These are phyloP conservation scores for Durio zibethinus DNA, from an alignment of 345 rosid genomes.

Conservation along the genomic window DNA sequence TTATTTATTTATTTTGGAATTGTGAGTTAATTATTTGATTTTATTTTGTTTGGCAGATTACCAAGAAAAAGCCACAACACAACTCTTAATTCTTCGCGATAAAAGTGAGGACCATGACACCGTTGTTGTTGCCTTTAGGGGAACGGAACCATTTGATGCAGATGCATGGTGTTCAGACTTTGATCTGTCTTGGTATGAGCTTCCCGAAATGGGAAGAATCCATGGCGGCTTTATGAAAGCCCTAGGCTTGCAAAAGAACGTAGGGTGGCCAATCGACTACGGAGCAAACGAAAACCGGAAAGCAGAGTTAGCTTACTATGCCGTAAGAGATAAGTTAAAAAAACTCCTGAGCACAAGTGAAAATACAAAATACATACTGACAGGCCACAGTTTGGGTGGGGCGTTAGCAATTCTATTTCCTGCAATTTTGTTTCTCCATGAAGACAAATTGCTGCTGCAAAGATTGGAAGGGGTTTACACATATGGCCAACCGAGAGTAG, in stretches of 20 bases:
- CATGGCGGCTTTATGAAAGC: slow-evolving; percentile 83
- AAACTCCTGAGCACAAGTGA: slow-evolving; percentile 29
- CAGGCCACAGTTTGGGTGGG: slow-evolving; percentile 82
- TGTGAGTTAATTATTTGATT: not conserved
- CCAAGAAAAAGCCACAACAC: slow-evolving; percentile 57
- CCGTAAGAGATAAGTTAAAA: slow-evolving; percentile 47
- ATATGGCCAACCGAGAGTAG: slow-evolving; percentile 84
- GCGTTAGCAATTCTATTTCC: slow-evolving; percentile 69
- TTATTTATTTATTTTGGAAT: not conserved
- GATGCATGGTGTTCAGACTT: slow-evolving; percentile 72
- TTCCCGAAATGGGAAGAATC: slow-evolving; percentile 53
- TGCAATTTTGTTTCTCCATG: slow-evolving; percentile 46
- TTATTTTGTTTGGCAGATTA: slow-evolving; percentile 33
- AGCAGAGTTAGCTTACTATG: slow-evolving; percentile 52
- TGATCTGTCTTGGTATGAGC: slow-evolving; percentile 72
- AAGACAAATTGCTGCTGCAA: slow-evolving; percentile 46
- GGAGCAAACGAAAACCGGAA: slow-evolving; percentile 13
- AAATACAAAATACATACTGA: slow-evolving; percentile 36
- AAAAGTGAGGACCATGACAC: slow-evolving; percentile 34
- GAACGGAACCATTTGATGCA: slow-evolving; percentile 60
- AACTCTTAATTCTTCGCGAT: slow-evolving; percentile 47
- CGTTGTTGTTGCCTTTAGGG: slow-evolving; percentile 61
- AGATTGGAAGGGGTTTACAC: slow-evolving; percentile 63
- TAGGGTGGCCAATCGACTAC: slow-evolving; percentile 52
- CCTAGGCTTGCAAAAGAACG: slow-evolving; percentile 56